Conservation (phyloP, 495 filamentous ascomycete genomes). For the Xylaria grammica region DNA sequence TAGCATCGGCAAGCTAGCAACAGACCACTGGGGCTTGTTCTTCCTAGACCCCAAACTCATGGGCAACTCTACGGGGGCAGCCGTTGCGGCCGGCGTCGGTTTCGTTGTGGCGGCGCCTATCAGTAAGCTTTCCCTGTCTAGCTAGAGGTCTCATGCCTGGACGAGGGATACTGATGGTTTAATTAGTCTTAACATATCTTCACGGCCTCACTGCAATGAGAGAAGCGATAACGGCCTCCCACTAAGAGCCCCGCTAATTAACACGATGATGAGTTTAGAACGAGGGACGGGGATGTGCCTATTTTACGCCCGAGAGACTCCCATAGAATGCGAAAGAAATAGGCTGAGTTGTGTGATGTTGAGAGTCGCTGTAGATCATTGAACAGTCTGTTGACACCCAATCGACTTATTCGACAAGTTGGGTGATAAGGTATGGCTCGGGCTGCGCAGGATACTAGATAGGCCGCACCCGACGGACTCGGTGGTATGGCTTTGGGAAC, state of each 20-base stretch:
- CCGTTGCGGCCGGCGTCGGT: constrained; percentile 38
- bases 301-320: not conserved
- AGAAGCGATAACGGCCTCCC: constrained; percentile 48
- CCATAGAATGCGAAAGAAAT: not conserved
- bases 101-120: constrained; percentile 43
- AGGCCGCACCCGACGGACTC: not conserved
- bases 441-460: not conserved
- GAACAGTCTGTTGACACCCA: not conserved
- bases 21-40: constrained; percentile 53
- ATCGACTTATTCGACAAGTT: not conserved
- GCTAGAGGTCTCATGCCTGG: not conserved
- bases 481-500: not conserved
- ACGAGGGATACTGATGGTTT: constrained; percentile 26
- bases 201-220: constrained; percentile 52
- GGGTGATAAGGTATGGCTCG: not conserved
- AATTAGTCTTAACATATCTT: constrained; percentile 47
- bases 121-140: constrained; percentile 37
- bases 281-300: not conserved
- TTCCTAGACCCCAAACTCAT: constrained; percentile 52
- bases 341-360: not conserved
- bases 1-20: constrained; percentile 50
- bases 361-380: not conserved
- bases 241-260: constrained; percentile 6
- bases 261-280: not conserved
- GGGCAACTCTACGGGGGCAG: constrained; percentile 32